Conservation (phyloP, 345 rosid species). For the Euphorbia pulcherrima region DNA sequence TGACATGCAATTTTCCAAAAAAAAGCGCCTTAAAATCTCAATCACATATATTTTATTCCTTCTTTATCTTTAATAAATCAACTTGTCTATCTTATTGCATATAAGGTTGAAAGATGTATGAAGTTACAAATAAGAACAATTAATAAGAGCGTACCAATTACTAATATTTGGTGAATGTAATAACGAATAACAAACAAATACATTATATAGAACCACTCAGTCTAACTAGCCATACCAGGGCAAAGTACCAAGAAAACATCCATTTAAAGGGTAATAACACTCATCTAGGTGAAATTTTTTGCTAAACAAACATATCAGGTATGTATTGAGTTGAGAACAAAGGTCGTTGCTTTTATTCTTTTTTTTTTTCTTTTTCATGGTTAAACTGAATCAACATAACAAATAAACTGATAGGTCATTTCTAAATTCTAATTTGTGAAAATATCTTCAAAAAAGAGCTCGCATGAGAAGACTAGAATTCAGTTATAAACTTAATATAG, state of each 20-base stretch:
- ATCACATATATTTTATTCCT: neutral
- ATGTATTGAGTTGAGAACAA: neutral
- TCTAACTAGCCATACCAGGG: neutral
- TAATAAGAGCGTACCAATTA: neutral
- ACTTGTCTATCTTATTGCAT: constrained; percentile 5
- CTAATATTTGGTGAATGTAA: neutral
- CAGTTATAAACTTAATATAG: neutral
- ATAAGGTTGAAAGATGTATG: neutral
- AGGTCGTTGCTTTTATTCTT: neutral
- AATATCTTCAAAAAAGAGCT: neutral
- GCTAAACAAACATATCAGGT: neutral
- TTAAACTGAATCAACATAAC: neutral
- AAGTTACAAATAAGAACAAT: neutral
- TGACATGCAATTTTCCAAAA: neutral
- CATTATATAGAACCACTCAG: neutral
- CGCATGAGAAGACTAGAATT: neutral
- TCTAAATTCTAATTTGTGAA: neutral
- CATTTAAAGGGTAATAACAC: neutral
- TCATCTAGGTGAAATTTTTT: neutral
- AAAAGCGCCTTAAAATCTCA: neutral
- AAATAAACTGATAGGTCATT: neutral
- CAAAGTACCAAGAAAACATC: neutral
- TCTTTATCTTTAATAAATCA: neutral
- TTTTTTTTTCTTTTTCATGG: neutral
- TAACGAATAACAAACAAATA: neutral